Percentiles rank a stretch among this genome's conserved stretches.
These are phyloP conservation scores for Ophiostoma tasmaniense DNA, from an alignment of 2,329 filamentous ascomycete genomes.

Conservation along the genomic window DNA sequence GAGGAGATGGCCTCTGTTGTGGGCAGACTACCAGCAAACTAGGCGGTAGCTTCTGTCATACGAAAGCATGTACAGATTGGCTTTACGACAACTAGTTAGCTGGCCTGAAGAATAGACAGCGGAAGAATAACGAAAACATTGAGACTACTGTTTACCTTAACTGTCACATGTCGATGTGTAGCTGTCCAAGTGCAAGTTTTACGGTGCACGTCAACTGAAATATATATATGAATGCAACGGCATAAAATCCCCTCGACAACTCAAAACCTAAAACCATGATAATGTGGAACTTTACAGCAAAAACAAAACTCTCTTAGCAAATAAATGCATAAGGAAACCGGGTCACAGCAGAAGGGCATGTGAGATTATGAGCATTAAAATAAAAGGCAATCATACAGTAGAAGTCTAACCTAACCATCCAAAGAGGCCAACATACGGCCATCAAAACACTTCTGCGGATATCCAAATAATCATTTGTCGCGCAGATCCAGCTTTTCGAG, in stretches of 20 bases:
- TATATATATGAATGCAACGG: neutral
- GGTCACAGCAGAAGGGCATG: neutral
- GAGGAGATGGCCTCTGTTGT: slow-evolving; percentile 95
- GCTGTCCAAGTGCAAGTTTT: neutral
- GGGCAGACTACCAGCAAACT: slow-evolving; percentile 66
- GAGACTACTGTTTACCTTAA: neutral
- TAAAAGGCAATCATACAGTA: neutral
- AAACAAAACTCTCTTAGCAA: neutral
- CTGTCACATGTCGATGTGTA: no score
- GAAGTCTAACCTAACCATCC: neutral
- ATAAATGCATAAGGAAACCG: neutral
- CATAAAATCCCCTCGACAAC: neutral
- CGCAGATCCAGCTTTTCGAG: slow-evolving; percentile 51
- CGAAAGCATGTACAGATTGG: neutral
- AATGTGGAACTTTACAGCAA: neutral
- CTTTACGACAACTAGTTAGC: neutral
- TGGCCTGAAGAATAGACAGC: neutral
- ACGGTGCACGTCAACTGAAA: neutral
- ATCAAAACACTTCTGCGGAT: neutral
- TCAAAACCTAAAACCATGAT: neutral
- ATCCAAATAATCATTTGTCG: neutral
- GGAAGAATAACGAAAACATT: neutral
- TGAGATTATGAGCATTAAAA: neutral
- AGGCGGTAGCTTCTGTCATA: slow-evolving; percentile 17
- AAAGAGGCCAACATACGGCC: neutral